Evolutionary conservation across 2,329 filamentous ascomycete species (phyloP), one percentile per base, ranked within the genome.

Genomic region (Penicillium sp.): DNA sequence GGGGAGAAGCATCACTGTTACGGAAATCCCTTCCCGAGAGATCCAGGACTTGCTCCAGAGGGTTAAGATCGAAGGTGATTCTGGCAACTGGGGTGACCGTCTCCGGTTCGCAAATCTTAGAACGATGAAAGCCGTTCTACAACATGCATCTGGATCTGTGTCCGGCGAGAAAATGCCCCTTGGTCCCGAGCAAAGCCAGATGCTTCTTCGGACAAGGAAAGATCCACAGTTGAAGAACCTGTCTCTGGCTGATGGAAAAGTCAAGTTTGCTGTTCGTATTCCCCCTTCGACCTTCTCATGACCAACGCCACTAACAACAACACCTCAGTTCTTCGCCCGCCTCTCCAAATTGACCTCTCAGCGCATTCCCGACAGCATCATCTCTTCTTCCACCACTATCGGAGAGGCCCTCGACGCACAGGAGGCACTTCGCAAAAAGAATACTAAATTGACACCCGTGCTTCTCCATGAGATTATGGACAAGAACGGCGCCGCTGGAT

Each of bases 321-420:
- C n/a, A 16, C 31, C 22, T 31, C 26, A 97, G 92, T 81, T 94
- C 61, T 78, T 87, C 67, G 96, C 96, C 77, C 87, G 90, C 56
- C 78, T 91, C 58, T 85, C 88, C 71, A 89, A 94, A 71, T 80
- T 96, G 57, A 92, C 88, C n/a, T 90, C 90, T 58, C 84, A 86
- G 58, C 83, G 84, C 56, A 79, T 96, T 61, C 80, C 88, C 16
- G 93, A 97, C 73, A 78, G 84, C 44, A 81, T 83, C 62, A 82
- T 95, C 47, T 76, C 78, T 42, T 78, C 85, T 42, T 78, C 85
- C 58, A 74, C 73, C 49, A 86, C 80, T 9, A 78, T 85, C 36
- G 77, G 78, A 53, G 72, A 80, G 28, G 72, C 90, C 49, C 73
- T 89, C 11, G 25, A 42, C 19, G 53, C 54, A 17, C 51, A 64